Conservation (phyloP, 306 rosid genomes). For the Hippophae rhamnoides region DNA sequence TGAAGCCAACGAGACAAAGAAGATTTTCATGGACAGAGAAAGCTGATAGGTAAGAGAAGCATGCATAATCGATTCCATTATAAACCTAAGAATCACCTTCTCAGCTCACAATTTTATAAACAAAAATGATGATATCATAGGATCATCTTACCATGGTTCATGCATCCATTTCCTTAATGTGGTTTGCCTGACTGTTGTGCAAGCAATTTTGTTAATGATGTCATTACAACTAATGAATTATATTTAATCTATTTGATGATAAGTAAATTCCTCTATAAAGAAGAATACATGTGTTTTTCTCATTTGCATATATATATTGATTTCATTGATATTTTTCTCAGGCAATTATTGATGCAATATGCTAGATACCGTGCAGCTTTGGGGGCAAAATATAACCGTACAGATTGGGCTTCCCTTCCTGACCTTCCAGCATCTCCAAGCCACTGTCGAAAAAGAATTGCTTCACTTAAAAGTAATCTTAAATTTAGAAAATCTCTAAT, state of each 20-base stretch:
- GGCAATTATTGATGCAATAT: slow-evolving; percentile 78
- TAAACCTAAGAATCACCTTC: neutral
- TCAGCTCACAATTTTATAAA: neutral
- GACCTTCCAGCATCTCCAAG: slow-evolving; percentile 75
- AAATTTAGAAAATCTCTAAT: slow-evolving; percentile 60
- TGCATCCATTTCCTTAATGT: slow-evolving; percentile 14
- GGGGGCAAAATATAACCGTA: slow-evolving; percentile 64
- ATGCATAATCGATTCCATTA: neutral
- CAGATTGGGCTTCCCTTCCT: slow-evolving; percentile 56
- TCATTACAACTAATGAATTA: neutral
- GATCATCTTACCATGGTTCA: slow-evolving; percentile 12
- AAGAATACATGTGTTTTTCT: neutral
- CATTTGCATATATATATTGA: neutral
- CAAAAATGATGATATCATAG: neutral
- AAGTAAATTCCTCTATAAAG: neutral
- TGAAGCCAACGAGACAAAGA: slow-evolving; percentile 55
- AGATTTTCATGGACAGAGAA: slow-evolving; percentile 81
- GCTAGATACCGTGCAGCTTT: slow-evolving; percentile 67
- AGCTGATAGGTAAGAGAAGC: slow-evolving; percentile 62
- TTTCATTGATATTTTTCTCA: slow-evolving; percentile 24
- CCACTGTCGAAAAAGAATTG: slow-evolving; percentile 65
- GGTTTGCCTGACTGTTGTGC: slow-evolving; percentile 9
- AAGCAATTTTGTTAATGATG: neutral
- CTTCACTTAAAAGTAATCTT: slow-evolving; percentile 38
- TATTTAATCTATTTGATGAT: neutral